Conservation (phyloP, 805 yeast genomes). For the Starmerella floris region DNA sequence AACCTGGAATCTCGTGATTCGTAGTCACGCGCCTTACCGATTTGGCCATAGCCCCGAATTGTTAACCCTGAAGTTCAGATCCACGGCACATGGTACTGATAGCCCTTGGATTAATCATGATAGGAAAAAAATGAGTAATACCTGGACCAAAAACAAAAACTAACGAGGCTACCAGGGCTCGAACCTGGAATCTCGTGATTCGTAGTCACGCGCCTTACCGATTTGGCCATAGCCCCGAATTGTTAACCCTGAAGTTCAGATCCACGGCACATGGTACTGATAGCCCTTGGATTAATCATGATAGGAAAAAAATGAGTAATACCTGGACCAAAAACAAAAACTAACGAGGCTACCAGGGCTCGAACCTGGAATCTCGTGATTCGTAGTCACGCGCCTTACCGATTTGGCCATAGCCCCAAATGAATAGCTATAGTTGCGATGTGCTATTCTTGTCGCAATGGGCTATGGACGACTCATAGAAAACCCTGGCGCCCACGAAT, state of each 20-base stretch:
- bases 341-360: constrained; percentile 21
- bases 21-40: constrained; percentile 23
- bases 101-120: constrained; percentile 8
- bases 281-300: constrained; percentile 6
- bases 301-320: not conserved
- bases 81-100: not conserved
- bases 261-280: not conserved
- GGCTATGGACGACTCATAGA: not conserved
- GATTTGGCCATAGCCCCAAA: constrained; percentile 21
- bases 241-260: not conserved
- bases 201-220: constrained; percentile 23
- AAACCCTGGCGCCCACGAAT: not conserved
- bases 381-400: constrained; percentile 23
- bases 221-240: constrained; percentile 21
- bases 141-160: constrained; percentile 1
- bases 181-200: constrained; percentile 23
- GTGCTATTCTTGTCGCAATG: not conserved
- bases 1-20: constrained; percentile 23
- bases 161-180: constrained; percentile 22
- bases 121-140: not conserved
- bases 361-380: constrained; percentile 23
- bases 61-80: not conserved
- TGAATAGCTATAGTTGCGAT: not conserved
- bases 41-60: constrained; percentile 21
- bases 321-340: constrained; percentile 1